Evolutionary conservation across 1,139 yeast species (phyloP).

Genomic region (Kurtzmaniella quercitrusa): DNA sequence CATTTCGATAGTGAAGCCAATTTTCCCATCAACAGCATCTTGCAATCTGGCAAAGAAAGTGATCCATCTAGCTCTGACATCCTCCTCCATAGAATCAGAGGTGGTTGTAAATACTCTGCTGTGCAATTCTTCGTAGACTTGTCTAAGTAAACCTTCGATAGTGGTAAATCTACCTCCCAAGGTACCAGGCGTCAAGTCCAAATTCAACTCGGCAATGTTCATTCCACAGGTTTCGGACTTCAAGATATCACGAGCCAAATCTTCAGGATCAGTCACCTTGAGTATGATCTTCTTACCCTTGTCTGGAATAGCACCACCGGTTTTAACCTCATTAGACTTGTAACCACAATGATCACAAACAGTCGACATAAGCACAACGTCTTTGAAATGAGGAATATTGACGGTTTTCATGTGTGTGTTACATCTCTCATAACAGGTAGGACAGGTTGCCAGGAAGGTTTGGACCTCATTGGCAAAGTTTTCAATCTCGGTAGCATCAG

Average conservation of each 20-base stretch:
- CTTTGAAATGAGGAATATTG: slow-evolving; percentile 96
- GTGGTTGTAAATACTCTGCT: slow-evolving; percentile 80
- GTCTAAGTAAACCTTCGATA: slow-evolving; percentile 84
- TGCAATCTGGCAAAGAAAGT: slow-evolving; percentile 70
- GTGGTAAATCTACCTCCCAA: slow-evolving; percentile 98
- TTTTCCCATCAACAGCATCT: slow-evolving; percentile 79
- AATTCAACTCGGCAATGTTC: slow-evolving; percentile 77
- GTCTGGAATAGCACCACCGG: slow-evolving; percentile 94
- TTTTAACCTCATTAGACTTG: slow-evolving; percentile 95
- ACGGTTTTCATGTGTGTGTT: slow-evolving; percentile 96
- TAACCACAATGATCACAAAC: slow-evolving; percentile 91
- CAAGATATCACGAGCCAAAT: slow-evolving; percentile 88
- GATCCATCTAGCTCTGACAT: slow-evolving; percentile 75
- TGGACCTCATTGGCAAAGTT: slow-evolving; percentile 87
- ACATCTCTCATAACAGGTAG: slow-evolving; percentile 77
- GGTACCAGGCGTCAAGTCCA: slow-evolving; percentile 95
- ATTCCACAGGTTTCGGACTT: slow-evolving; percentile 93
- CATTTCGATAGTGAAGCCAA: slow-evolving; percentile 81
- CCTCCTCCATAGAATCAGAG: slow-evolving; percentile 87
- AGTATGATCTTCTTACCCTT: slow-evolving; percentile 75
- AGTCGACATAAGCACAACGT: slow-evolving; percentile 95
- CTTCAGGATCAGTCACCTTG: slow-evolving; percentile 85
- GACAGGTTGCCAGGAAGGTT: slow-evolving; percentile 88
- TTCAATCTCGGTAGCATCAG: slow-evolving; percentile 77
- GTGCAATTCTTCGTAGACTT: slow-evolving; percentile 86